Conservation (phyloP, 2,329 filamentous ascomycete genomes). For the Cladosporium sp. region DNA sequence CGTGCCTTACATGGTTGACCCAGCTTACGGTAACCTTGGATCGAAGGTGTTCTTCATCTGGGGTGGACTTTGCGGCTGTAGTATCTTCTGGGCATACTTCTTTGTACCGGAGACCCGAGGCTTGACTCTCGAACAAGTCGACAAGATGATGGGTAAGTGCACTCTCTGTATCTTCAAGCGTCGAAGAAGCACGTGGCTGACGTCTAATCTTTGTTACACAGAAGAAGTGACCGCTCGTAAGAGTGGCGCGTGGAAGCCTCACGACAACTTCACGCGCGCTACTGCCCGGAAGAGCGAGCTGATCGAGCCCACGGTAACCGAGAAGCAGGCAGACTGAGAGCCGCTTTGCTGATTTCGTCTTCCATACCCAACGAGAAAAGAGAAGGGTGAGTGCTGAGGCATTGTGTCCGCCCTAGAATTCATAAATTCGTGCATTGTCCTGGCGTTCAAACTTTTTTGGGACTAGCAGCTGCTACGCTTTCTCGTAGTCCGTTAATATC, state of each 20-base stretch:
- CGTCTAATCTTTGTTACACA: neutral
- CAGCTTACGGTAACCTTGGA: constrained; percentile 56
- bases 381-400: neutral
- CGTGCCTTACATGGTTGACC: constrained; percentile 70
- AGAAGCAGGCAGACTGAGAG: neutral
- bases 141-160: constrained; percentile 41
- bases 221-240: constrained; percentile 49
- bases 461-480: neutral
- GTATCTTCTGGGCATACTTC: constrained; percentile 41
- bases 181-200: neutral
- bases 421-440: neutral
- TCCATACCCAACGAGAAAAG: neutral
- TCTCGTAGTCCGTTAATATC: neutral
- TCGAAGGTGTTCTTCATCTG: constrained; percentile 52
- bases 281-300: constrained; percentile 22
- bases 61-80: constrained; percentile 41
- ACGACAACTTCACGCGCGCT: constrained; percentile 36
- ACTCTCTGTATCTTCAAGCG: no score
- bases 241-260: constrained; percentile 36
- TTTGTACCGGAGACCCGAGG: constrained; percentile 45
- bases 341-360: neutral
- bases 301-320: constrained; percentile 2
- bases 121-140: constrained; percentile 42
- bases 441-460: neutral
- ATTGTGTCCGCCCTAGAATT: neutral